Evolutionary conservation across 108 stramenopile species (phyloP).

Genomic region (Pseudonitzschia pungens): DNA sequence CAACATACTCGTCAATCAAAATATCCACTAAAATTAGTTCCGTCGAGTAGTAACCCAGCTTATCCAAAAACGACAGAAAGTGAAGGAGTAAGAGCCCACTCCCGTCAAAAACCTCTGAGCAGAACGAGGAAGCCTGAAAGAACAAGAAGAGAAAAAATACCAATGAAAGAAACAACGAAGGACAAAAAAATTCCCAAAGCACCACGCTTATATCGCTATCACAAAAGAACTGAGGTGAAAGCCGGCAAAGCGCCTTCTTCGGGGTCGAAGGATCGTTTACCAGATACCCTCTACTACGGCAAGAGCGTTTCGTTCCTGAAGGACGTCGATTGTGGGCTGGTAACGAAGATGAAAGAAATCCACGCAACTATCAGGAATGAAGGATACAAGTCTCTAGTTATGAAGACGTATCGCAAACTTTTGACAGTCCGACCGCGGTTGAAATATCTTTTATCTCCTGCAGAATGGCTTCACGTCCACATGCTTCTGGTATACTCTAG

Average conservation of each 20-base stretch:
- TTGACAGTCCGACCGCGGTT: slow-evolving; percentile 16
- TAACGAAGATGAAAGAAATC: slow-evolving; percentile 5
- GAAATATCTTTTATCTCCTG: slow-evolving; percentile 22
- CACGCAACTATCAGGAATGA: slow-evolving; percentile 19
- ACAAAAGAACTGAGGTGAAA: background rate
- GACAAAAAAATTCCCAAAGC: background rate
- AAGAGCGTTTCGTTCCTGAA: slow-evolving; percentile 5
- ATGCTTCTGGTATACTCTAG: slow-evolving; percentile 26
- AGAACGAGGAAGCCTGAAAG: background rate
- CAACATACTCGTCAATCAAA: background rate
- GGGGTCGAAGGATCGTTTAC: background rate
- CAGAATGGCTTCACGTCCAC: slow-evolving; percentile 36
- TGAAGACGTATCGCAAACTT: slow-evolving; percentile 16
- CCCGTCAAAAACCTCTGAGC: background rate
- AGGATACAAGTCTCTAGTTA: slow-evolving; percentile 5
- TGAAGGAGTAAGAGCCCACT: background rate
- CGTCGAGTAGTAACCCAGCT: background rate
- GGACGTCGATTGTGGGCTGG: background rate
- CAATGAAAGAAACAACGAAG: background rate
- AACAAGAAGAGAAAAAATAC: background rate
- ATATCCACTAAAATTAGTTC: background rate
- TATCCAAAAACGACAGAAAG: background rate
- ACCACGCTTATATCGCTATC: background rate
- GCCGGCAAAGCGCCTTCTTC: background rate
- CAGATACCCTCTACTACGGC: background rate